Conservation (phyloP, 2,329 filamentous ascomycete species). For the Coniochaeta ligniaria region DNA sequence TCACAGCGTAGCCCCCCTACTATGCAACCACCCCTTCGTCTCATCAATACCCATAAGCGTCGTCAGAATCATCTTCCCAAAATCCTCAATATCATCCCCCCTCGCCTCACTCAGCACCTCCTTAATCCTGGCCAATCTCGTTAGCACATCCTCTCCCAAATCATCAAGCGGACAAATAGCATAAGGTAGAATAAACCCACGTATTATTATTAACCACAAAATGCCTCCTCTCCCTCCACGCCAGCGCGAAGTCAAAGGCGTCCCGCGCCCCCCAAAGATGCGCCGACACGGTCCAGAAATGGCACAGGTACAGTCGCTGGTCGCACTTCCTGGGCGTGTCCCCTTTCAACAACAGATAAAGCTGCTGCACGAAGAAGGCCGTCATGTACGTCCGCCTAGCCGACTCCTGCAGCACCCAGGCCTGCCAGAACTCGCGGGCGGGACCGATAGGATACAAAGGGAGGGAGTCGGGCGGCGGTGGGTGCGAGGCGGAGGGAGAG, state of each 20-base stretch:
- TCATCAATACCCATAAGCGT: slow-evolving; percentile 13
- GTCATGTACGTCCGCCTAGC: slow-evolving; percentile 42
- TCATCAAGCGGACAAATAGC: no score
- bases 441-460: slow-evolving; percentile 28
- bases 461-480: slow-evolving; percentile 12
- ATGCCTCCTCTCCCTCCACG: slow-evolving; percentile 27
- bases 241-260: slow-evolving; percentile 27
- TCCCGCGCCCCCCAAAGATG: slow-evolving; percentile 28
- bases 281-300: slow-evolving; percentile 31
- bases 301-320: slow-evolving; percentile 20
- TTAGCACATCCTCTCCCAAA: background rate
- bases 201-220: slow-evolving; percentile 20
- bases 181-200: background rate
- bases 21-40: slow-evolving; percentile 11
- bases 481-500: no score
- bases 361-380: slow-evolving; percentile 35
- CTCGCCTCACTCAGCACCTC: slow-evolving; percentile 7
- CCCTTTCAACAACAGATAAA: slow-evolving; percentile 26
- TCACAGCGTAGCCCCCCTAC: slow-evolving; percentile 6
- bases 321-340: slow-evolving; percentile 17
- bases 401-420: slow-evolving; percentile 47
- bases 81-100: slow-evolving; percentile 13
- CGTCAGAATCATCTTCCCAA: slow-evolving; percentile 15
- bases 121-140: slow-evolving; percentile 8
- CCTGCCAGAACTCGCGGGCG: slow-evolving; percentile 37